Conservation (phyloP, 768 basidiomycete species). For the Boletus rufocinnamomeus region DNA sequence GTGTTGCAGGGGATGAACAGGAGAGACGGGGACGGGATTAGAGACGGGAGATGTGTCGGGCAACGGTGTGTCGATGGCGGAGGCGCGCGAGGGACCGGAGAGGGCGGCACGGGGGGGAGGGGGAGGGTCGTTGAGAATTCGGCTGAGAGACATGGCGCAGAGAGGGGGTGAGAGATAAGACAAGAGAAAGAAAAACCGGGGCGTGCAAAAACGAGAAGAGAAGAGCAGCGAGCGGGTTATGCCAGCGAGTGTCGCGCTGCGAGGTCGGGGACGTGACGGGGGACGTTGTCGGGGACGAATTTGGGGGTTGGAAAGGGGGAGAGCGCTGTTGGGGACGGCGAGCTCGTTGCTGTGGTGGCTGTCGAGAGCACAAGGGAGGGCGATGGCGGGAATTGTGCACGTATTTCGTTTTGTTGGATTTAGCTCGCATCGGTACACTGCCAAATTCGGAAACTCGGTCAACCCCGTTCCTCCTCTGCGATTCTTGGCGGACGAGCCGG, state of each 20-base stretch:
- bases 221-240: neutral
- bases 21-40: conserved; percentile 21
- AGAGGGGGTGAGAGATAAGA: conserved; percentile 4
- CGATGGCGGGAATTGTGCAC: conserved; percentile 37
- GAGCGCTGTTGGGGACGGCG: conserved; percentile 9
- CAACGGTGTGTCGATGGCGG: conserved; percentile 24
- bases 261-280: neutral
- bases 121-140: conserved; percentile 79
- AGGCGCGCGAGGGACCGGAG: conserved; percentile 18
- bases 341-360: conserved; percentile 24
- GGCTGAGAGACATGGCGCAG: conserved; percentile 68
- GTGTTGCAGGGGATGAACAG: conserved; percentile 25
- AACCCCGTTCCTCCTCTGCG: conserved; percentile 13
- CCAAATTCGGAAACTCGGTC: conserved; percentile 34
- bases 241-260: neutral
- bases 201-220: conserved; percentile 1
- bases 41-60: conserved; percentile 29
- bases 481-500: conserved; percentile 31
- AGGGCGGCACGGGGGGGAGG: conserved; percentile 39
- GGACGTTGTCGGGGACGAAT: neutral
- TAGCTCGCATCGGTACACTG: conserved; percentile 36
- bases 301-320: neutral
- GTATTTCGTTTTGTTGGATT: conserved; percentile 40
- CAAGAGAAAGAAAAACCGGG: conserved; percentile 6
- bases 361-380: conserved; percentile 21